phyloP scores from a whole-genome alignment of 352 stramenopile species.

The Phytophthora europaea region DNA sequence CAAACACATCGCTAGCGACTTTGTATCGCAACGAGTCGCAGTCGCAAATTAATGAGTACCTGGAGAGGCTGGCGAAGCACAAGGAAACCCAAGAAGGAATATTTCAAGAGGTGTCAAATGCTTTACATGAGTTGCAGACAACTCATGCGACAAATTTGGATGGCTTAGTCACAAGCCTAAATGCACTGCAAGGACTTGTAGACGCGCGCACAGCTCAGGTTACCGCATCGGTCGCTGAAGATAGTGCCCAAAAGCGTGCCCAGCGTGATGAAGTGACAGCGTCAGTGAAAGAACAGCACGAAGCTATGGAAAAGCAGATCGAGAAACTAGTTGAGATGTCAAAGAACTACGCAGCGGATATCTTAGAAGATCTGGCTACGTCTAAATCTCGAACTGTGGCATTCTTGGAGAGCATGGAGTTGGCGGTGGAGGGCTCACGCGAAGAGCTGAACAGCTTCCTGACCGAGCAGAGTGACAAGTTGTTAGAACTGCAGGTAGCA shows the following conservation, averaged over 20 bases:
- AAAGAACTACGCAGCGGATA: slow-evolving; percentile 40
- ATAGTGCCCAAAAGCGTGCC: slow-evolving; percentile 20
- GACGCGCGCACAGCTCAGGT: slow-evolving; percentile 36
- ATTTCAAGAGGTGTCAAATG: slow-evolving; percentile 51
- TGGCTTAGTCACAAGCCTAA: slow-evolving; percentile 45
- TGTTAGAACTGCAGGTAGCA: slow-evolving; percentile 54
- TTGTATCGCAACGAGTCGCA: slow-evolving; percentile 57
- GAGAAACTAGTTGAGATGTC: slow-evolving; percentile 44
- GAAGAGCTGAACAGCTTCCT: slow-evolving; percentile 51
- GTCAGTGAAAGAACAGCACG: slow-evolving; percentile 38
- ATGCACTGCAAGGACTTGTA: slow-evolving; percentile 44
- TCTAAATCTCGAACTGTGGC: slow-evolving; percentile 41
- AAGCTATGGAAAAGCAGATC: slow-evolving; percentile 44
- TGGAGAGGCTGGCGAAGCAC: slow-evolving; percentile 57
- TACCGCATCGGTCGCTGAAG: slow-evolving; percentile 25
- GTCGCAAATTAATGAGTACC: slow-evolving; percentile 55
- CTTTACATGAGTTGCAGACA: slow-evolving; percentile 59
- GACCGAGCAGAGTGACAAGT: slow-evolving; percentile 52
- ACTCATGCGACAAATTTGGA: slow-evolving; percentile 56
- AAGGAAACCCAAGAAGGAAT: slow-evolving; percentile 58
- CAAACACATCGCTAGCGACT: slow-evolving; percentile 59
- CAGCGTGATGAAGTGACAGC: slow-evolving; percentile 38
- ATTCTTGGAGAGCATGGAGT: slow-evolving; percentile 47
- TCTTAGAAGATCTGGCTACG: slow-evolving; percentile 37
- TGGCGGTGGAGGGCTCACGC: slow-evolving; percentile 40